Base-by-base conservation (phyloP, 163 green algal species). In the Scenedesmus sp. region DNA sequence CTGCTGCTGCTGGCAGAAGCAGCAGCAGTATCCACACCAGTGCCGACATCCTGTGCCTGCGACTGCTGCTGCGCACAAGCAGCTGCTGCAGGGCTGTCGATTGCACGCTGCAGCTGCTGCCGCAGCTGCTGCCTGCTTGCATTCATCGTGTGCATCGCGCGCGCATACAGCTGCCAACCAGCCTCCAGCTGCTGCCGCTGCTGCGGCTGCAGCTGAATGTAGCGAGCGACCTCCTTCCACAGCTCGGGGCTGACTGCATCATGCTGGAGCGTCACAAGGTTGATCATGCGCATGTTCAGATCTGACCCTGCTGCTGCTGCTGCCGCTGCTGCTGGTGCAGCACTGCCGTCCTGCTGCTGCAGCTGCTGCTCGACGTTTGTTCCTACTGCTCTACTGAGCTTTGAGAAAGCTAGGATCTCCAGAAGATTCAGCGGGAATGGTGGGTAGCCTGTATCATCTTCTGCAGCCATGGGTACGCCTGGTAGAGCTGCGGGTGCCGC, bases 111-210 rank as follows among this genome's bases (percentile, higher is more conserved):
- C 82, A 78, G 49, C 82, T 72, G 51, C 82, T 51, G 33, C 16
- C 37, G 53, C 30, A 53, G 51, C 51, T 46, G 1, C 3, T 46
- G 26, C 20, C 82, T 43, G n/a, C 51, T n/a, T 40, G n/a, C 51
- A 20, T 87, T 73, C 20, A 87, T 12, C 81, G 26, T 43, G 0
- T 70, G 30, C 81, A 86, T 10, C 15, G 44, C 46, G 9, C n/a
- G 43, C 30, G 13, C 46, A n/a, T 73, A 86, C 46, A 87, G 82
- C 35, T 10, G 15, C 82, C 82, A 87, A 0, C n/a, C 49, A 12
- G 82, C 82, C 56, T 76, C 49, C 3, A 87, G 82, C 82, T 87
- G 82, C 49, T 35, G 22, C 49, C 49, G 51, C 82, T 87, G 82
- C 49, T 87, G 82, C 49, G 10, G 22, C 33, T 33, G 33, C 53